Evolutionary conservation across 83 land plant genomes (phyloP).

Genomic region (Thuja plicata): DNA sequence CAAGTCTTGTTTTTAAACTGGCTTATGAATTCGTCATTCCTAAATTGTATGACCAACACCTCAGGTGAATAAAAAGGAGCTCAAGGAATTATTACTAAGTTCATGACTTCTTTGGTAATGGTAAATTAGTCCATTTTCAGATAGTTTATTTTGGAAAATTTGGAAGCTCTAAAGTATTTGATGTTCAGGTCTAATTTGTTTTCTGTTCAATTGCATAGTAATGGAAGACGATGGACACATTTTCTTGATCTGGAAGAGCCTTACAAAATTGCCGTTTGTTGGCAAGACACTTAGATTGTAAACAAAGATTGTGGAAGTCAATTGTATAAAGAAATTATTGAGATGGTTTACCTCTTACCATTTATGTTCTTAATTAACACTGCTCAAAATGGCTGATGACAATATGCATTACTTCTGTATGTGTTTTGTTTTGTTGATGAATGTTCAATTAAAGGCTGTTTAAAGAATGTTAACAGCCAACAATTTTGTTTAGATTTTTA

Average conservation of each 20-base stretch:
- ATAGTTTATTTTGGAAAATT: neutral
- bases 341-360: neutral
- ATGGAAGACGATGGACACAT: neutral
- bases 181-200: neutral
- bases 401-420: neutral
- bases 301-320: neutral
- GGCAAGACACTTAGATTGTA: neutral
- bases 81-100: slow-evolving; percentile 39
- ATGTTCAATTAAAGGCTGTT: neutral
- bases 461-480: neutral
- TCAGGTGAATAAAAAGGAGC: slow-evolving; percentile 70
- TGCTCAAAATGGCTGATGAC: neutral
- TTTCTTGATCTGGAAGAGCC: neutral
- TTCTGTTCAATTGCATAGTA: neutral
- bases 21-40: neutral
- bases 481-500: neutral
- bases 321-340: neutral
- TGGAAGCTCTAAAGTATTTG: neutral
- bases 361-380: neutral
- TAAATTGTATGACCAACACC: slow-evolving; percentile 1
- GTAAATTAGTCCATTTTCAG: neutral
- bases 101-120: slow-evolving; percentile 13
- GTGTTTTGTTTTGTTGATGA: neutral
- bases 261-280: neutral
- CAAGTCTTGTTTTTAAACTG: neutral